A percentile compares a stretch with the other conserved stretches of the same genome.
Conservation (phyloP, 2,329 filamentous ascomycete genomes). For the Phaeosphaeria sp. region DNA sequence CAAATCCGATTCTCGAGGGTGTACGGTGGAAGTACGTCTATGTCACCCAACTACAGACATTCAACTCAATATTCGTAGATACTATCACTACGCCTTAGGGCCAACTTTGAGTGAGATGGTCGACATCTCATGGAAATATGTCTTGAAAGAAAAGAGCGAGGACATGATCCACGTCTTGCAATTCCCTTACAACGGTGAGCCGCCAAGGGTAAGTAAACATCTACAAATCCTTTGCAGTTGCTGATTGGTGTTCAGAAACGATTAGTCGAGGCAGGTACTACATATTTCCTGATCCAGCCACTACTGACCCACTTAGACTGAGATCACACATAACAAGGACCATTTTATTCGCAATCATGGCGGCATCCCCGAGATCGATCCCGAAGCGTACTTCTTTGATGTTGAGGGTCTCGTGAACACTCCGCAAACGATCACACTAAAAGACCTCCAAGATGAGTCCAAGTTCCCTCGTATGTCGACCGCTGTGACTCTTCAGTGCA, state of each 20-base stretch:
- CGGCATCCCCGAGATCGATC: conserved; percentile 70
- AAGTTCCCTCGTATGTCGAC: conserved; percentile 67
- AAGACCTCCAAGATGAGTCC: conserved; percentile 66
- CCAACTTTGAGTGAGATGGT: conserved; percentile 53
- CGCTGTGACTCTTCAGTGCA: conserved; percentile 70
- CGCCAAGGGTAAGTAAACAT: conserved; percentile 38
- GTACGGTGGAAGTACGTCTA: conserved; percentile 50
- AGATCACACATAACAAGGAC: conserved; percentile 67
- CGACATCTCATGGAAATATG: conserved; percentile 60
- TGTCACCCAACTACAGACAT: background rate
- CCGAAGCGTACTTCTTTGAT: conserved; percentile 59
- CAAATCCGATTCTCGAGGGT: conserved; percentile 54
- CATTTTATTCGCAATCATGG: conserved; percentile 77
- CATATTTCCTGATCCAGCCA: no score
- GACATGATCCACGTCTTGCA: conserved; percentile 57
- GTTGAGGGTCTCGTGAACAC: conserved; percentile 68
- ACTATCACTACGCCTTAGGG: conserved; percentile 55
- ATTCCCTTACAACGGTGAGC: conserved; percentile 57
- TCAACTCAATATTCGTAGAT: conserved; percentile 10
- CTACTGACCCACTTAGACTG: conserved; percentile 42
- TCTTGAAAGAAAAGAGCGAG: conserved; percentile 52
- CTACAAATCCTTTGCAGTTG: background rate
- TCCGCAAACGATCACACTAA: conserved; percentile 63
- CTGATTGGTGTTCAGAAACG: conserved; percentile 48
- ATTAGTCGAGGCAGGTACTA: conserved; percentile 53